phyloP scores from a whole-genome alignment of 805 yeast genomes.

The Suhomyces sp. region DNA sequence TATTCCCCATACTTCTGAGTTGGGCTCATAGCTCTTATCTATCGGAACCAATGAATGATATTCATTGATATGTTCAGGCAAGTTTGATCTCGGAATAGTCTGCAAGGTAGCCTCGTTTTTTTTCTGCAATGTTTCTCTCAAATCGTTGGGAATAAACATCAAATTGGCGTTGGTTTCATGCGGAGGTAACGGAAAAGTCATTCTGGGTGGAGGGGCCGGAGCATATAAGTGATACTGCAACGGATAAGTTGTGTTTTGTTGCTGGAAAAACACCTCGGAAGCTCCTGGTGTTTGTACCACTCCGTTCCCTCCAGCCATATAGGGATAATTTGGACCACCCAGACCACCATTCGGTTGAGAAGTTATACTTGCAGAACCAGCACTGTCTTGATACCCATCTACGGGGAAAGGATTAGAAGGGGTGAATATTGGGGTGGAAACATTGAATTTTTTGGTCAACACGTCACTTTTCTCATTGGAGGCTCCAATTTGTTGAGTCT shows the following conservation, averaged over 20 bases:
- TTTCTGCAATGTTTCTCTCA: slow-evolving; percentile 67
- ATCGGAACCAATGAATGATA: slow-evolving; percentile 86
- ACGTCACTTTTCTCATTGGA: neutral
- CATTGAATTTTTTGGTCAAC: slow-evolving; percentile 29
- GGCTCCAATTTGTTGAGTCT: neutral
- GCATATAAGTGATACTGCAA: slow-evolving; percentile 86
- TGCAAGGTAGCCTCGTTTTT: slow-evolving; percentile 82
- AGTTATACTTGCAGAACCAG: neutral
- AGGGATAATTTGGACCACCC: slow-evolving; percentile 16
- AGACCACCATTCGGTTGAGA: neutral
- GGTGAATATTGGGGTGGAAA: slow-evolving; percentile 39
- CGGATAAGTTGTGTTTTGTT: slow-evolving; percentile 37
- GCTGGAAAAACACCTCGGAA: slow-evolving; percentile 20
- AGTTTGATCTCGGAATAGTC: slow-evolving; percentile 44
- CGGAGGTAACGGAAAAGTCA: slow-evolving; percentile 55
- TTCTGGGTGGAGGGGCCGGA: slow-evolving; percentile 79
- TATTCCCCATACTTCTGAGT: slow-evolving; percentile 46
- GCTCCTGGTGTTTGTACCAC: slow-evolving; percentile 12
- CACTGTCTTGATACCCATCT: neutral
- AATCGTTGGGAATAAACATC: slow-evolving; percentile 67
- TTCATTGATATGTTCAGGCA: slow-evolving; percentile 58
- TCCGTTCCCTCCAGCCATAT: slow-evolving; percentile 14
- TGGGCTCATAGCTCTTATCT: slow-evolving; percentile 43
- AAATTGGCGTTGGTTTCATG: slow-evolving; percentile 69
- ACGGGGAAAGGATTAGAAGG: slow-evolving; percentile 16